Conservation (phyloP, 495 filamentous ascomycete species). For the Penicillium argentinense region DNA sequence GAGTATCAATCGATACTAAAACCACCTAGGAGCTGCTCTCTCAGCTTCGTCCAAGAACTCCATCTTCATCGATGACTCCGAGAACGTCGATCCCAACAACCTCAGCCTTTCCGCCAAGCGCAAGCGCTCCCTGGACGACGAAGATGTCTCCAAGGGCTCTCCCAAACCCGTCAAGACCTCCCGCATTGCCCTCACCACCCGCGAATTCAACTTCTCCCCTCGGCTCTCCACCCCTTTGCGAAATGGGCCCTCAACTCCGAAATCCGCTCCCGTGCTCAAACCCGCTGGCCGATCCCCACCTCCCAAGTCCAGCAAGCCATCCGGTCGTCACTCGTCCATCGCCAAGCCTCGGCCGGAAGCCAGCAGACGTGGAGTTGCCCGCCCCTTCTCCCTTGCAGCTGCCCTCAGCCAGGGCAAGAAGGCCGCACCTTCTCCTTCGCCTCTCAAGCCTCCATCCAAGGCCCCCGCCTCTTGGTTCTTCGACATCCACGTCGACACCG, state of each 20-base stretch:
- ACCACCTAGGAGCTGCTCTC: constrained; percentile 30
- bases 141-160: constrained; percentile 42
- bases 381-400: constrained; percentile 76
- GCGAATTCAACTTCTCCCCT: constrained; percentile 31
- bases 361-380: constrained; percentile 35
- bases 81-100: constrained; percentile 77
- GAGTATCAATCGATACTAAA: no score
- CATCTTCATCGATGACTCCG: constrained; percentile 58
- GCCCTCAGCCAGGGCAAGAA: constrained; percentile 55
- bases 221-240: constrained; percentile 37
- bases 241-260: constrained; percentile 37
- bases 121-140: constrained; percentile 51
- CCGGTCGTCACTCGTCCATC: constrained; percentile 38
- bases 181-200: constrained; percentile 32
- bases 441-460: constrained; percentile 35
- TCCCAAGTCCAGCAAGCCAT: constrained; percentile 33
- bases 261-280: constrained; percentile 32
- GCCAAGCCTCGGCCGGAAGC: constrained; percentile 53
- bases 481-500: constrained; percentile 90
- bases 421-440: constrained; percentile 19
- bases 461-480: constrained; percentile 78
- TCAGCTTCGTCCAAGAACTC: constrained; percentile 33
- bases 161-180: constrained; percentile 45
- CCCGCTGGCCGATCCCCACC: constrained; percentile 45
- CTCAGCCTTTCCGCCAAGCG: constrained; percentile 69